Evolutionary conservation across 2,329 filamentous ascomycete genomes (phyloP), one percentile per base, ranked within the genome.

Genomic region (Stachybotrys chlorohalonatus): DNA sequence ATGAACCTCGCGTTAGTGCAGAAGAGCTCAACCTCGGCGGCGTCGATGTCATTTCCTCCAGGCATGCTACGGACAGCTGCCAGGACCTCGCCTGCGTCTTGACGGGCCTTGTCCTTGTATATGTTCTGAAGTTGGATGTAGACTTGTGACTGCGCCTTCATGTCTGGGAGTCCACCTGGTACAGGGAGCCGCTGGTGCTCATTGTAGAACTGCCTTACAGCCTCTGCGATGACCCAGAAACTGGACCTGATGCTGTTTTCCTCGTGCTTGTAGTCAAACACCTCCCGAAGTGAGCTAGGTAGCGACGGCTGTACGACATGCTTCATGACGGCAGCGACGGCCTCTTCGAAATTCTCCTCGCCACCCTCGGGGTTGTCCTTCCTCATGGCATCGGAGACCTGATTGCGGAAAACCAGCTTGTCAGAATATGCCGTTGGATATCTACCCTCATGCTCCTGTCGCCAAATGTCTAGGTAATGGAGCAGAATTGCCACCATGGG

Each of bases 281-380:
- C 84, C 59, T 93, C 85, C 58, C 81, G 83, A 47, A 95, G 79
- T 3, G 84, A 81, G 49, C 82, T 82, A 47, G 87, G 84, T 17
- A 95, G 70, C 31, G 80, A 81, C 49, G 86, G 84, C 16, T 78
- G 74, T 48, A 86, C 85, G 36, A 99, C 76, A n/a, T 87, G 89
- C 70, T 95, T 95, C 64, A 97, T 77, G 1, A 97, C 91, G 6
- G 92, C 90, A 13, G 84, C 85, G 49, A 86, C 84, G 5, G 94
- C 95, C 71, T 99, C 94, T 57, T 96, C 90, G 65, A 91, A 99
- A 69, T 99, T 99, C 73, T 99, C 94, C 67, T 99, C 94, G 55
- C 88, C 89, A 49, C 91, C 92, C 68, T 95, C 91, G 0, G 90
- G 70, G 55, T 84, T 95, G 61, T 86, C 75, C 52, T 76, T 88